Evolutionary conservation across 2,329 filamentous ascomycete genomes (phyloP).

Genomic region (Fusarium praegraminearum): DNA sequence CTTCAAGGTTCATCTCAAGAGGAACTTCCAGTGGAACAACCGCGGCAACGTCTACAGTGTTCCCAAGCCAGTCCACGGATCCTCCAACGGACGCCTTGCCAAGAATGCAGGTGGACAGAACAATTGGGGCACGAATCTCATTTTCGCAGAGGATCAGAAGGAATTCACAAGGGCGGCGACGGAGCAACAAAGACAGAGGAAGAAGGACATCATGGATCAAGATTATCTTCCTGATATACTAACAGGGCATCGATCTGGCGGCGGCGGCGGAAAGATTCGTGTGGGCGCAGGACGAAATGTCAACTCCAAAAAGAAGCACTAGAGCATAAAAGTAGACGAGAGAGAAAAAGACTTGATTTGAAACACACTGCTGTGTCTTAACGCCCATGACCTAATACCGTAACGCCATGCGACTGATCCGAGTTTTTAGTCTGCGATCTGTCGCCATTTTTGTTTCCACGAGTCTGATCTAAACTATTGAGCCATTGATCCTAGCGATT

Average conservation of each 20-base stretch:
- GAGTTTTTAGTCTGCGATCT: neutral
- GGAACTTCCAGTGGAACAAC: constrained; percentile 96
- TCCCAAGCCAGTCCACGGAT: constrained; percentile 88
- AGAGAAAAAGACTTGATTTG: constrained; percentile 27
- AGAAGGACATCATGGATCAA: constrained; percentile 92
- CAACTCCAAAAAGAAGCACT: constrained; percentile 78
- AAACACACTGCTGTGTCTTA: constrained; percentile 27
- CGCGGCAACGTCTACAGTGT: constrained; percentile 92
- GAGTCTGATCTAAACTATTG: neutral
- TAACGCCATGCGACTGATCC: constrained; percentile 28
- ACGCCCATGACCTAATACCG: constrained; percentile 37
- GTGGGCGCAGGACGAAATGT: constrained; percentile 89
- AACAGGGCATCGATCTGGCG: constrained; percentile 78
- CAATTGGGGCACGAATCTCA: constrained; percentile 86
- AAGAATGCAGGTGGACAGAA: constrained; percentile 81
- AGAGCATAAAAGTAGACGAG: constrained; percentile 28
- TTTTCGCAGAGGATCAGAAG: constrained; percentile 95
- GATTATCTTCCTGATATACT: constrained; percentile 90
- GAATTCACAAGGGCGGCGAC: constrained; percentile 78
- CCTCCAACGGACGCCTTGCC: constrained; percentile 79
- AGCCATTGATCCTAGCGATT: neutral
- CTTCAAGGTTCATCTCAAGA: constrained; percentile 89
- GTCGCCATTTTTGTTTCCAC: neutral
- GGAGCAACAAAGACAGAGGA: constrained; percentile 73
- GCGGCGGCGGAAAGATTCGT: constrained; percentile 74